Evolutionary conservation across 1,284 basidiomycete species (phyloP).

Genomic region (Irpex sp.): DNA sequence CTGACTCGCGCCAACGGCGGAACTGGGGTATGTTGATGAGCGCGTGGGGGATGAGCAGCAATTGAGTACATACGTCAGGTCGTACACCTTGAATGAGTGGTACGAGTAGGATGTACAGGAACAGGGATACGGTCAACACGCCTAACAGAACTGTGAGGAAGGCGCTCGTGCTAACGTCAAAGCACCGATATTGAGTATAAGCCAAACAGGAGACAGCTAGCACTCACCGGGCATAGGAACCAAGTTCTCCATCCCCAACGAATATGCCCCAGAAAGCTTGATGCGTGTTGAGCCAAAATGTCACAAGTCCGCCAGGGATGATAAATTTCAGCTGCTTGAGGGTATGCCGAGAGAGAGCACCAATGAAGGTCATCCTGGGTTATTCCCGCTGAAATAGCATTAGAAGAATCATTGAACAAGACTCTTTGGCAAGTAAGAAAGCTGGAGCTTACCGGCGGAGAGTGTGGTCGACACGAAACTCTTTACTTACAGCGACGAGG

Average conservation of each 20-base stretch:
- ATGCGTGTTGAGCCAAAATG: slow-evolving; percentile 53
- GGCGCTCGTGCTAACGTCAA: slow-evolving; percentile 40
- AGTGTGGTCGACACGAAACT: background rate
- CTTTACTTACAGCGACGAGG: background rate
- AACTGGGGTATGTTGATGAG: slow-evolving; percentile 17
- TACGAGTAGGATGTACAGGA: slow-evolving; percentile 62
- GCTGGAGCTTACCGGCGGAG: background rate
- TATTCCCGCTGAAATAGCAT: background rate
- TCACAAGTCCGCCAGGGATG: slow-evolving; percentile 56
- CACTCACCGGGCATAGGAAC: slow-evolving; percentile 47
- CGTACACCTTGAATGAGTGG: slow-evolving; percentile 59
- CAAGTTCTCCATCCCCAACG: slow-evolving; percentile 23
- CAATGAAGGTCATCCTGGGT: slow-evolving; percentile 7
- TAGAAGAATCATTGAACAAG: background rate
- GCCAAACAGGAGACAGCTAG: slow-evolving; percentile 4
- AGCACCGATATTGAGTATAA: background rate
- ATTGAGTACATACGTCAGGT: slow-evolving; percentile 50
- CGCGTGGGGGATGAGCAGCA: background rate
- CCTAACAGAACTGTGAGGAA: slow-evolving; percentile 46
- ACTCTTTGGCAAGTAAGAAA: background rate
- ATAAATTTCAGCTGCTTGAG: slow-evolving; percentile 67
- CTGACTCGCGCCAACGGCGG: slow-evolving; percentile 35
- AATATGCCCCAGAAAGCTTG: slow-evolving; percentile 42
- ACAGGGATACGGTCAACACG: slow-evolving; percentile 53
- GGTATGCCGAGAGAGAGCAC: slow-evolving; percentile 40